These are phyloP conservation scores for Mucor irregularis DNA, from an alignment of 371 early-diverging fungal species.

Conservation along the genomic window DNA sequence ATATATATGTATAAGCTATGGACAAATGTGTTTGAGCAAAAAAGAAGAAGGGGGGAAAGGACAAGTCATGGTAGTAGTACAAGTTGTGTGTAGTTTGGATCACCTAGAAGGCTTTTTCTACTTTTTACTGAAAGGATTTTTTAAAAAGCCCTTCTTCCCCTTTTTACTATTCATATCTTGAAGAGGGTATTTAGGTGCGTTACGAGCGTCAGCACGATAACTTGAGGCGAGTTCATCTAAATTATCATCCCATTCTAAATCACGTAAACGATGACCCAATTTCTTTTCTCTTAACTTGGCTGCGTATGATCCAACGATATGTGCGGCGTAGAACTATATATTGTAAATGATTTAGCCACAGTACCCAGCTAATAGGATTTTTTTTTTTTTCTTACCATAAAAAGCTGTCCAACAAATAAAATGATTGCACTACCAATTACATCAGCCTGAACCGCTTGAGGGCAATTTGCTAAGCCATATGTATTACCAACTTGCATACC, in stretches of 20 bases:
- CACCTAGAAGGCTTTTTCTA: too few species aligned
- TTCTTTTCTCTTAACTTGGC: constrained; percentile 41
- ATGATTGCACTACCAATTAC: constrained; percentile 46
- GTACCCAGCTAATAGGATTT: not conserved
- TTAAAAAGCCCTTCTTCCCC: constrained; percentile 14
- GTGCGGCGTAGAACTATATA: constrained; percentile 41
- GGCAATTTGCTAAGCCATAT: constrained; percentile 50
- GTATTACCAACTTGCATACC: constrained; percentile 48
- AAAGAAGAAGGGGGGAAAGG: too few species aligned
- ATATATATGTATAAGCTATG: too few species aligned
- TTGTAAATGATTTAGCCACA: not conserved
- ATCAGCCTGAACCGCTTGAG: constrained; percentile 51
- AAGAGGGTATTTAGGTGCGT: constrained; percentile 45
- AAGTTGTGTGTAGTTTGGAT: too few species aligned
- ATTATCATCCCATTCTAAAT: constrained; percentile 51
- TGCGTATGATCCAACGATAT: constrained; percentile 37
- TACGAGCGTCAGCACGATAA: constrained; percentile 41
- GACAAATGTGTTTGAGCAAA: too few species aligned
- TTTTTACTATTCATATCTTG: constrained; percentile 27
- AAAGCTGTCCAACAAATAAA: constrained; percentile 41
- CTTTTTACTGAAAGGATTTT: constrained; percentile 9
- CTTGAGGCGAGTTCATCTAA: constrained; percentile 38
- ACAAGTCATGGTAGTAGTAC: too few species aligned
- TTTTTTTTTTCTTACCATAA: constrained; percentile 31
- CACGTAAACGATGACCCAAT: constrained; percentile 50